Conservation (phyloP, 2,329 filamentous ascomycete genomes). For the Penicillium sp. region DNA sequence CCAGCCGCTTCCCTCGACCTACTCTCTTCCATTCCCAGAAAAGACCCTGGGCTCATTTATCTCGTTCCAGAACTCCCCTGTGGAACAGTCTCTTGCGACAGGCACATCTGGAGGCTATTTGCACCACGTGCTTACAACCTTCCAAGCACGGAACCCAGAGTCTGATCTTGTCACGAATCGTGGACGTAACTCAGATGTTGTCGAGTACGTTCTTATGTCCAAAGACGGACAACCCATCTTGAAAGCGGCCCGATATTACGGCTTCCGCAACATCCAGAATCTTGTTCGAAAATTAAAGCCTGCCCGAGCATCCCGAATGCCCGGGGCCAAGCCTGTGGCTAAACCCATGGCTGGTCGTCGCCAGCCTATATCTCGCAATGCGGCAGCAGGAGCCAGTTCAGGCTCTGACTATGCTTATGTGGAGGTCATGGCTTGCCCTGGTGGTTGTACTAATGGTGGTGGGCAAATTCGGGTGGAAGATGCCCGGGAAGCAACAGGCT, state of each 20-base stretch:
- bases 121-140: constrained; percentile 75
- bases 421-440: constrained; percentile 98
- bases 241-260: constrained; percentile 88
- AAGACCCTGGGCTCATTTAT: constrained; percentile 69
- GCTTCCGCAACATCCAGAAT: constrained; percentile 98
- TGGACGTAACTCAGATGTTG: constrained; percentile 86
- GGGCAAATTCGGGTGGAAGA: constrained; percentile 93
- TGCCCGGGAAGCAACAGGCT: constrained; percentile 43
- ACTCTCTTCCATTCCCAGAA: constrained; percentile 69
- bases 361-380: constrained; percentile 33
- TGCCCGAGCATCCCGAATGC: constrained; percentile 72
- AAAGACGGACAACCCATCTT: constrained; percentile 61
- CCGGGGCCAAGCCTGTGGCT: constrained; percentile 63
- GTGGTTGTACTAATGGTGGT: constrained; percentile 97
- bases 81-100: constrained; percentile 52
- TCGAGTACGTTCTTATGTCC: constrained; percentile 74
- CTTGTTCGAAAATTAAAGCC: constrained; percentile 90
- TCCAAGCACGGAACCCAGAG: constrained; percentile 69
- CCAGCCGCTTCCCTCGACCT: constrained; percentile 50
- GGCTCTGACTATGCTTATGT: constrained; percentile 80
- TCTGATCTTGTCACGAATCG: constrained; percentile 69
- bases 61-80: constrained; percentile 56
- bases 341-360: constrained; percentile 41
- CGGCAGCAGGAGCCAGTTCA: constrained; percentile 25
- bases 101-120: constrained; percentile 89